Percentiles rank a stretch among this genome's conserved stretches.
Conservation (phyloP, 2,329 filamentous ascomycete genomes). For the Aspergillus sclerotialis region DNA sequence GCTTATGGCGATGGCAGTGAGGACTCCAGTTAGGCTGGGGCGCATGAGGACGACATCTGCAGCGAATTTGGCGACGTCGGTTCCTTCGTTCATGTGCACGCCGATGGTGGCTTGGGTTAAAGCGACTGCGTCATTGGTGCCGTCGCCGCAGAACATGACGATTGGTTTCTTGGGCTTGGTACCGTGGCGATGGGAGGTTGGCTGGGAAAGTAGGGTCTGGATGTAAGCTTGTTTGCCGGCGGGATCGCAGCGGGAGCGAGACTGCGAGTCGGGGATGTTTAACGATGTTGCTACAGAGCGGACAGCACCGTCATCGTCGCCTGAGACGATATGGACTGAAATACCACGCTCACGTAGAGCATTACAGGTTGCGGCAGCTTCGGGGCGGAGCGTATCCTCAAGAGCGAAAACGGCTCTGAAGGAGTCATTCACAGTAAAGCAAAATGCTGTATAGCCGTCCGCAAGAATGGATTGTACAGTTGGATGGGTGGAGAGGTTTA, state of each 20-base stretch:
- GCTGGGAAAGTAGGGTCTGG: constrained; percentile 20
- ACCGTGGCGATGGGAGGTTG: too few relatives aligned
- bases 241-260: constrained; percentile 44
- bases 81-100: constrained; percentile 57
- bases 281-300: constrained; percentile 40
- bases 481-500: constrained; percentile 26
- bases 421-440: constrained; percentile 43
- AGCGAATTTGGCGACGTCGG: constrained; percentile 59
- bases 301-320: constrained; percentile 48
- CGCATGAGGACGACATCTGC: constrained; percentile 64
- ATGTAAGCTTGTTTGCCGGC: constrained; percentile 51
- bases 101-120: constrained; percentile 65
- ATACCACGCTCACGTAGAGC: constrained; percentile 46
- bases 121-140: constrained; percentile 71
- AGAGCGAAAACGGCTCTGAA: constrained; percentile 47
- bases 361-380: constrained; percentile 45
- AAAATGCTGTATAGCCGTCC: constrained; percentile 48
- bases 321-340: constrained; percentile 49
- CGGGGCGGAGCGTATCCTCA: constrained; percentile 40
- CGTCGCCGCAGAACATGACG: constrained; percentile 68
- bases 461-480: constrained; percentile 27
- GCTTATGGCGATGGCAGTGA: constrained; percentile 52
- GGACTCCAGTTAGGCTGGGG: constrained; percentile 48
- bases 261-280: constrained; percentile 32
- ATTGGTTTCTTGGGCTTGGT: constrained; percentile 19